These are phyloP conservation scores for Lecanicillium sp. DNA, from an alignment of 2,329 filamentous ascomycete genomes.

Conservation along the genomic window DNA sequence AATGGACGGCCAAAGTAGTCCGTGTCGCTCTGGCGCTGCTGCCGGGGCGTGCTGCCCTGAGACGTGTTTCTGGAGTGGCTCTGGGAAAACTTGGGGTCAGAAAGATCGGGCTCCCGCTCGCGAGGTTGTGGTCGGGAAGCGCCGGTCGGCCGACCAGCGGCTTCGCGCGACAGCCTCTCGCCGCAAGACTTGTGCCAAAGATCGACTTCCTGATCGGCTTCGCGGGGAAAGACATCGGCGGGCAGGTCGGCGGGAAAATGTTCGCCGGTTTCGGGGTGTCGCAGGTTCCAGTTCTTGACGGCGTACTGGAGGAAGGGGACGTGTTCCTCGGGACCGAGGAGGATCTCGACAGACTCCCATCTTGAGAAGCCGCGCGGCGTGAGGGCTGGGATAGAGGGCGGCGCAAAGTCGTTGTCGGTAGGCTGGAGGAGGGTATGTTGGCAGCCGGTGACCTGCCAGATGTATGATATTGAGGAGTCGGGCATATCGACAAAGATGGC, in stretches of 20 bases:
- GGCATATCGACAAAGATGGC: constrained; percentile 73
- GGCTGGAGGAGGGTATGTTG: constrained; percentile 77
- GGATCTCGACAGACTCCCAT: constrained; percentile 88
- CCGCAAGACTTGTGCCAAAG: constrained; percentile 79
- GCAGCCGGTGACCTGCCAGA: constrained; percentile 87
- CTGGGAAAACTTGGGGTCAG: constrained; percentile 34
- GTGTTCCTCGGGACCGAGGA: constrained; percentile 84
- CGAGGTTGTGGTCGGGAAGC: constrained; percentile 17
- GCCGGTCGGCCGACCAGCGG: constrained; percentile 31
- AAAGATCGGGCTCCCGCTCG: constrained; percentile 24
- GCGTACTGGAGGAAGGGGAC: constrained; percentile 76
- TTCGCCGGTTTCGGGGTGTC: constrained; percentile 66
- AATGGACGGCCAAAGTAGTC: constrained; percentile 30
- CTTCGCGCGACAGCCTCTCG: constrained; percentile 60
- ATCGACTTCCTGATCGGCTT: constrained; percentile 73
- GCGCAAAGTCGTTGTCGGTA: constrained; percentile 62
- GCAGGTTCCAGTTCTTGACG: constrained; percentile 69
- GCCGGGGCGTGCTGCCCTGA: constrained; percentile 19
- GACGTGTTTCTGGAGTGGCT: constrained; percentile 28
- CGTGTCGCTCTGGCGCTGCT: constrained; percentile 25
- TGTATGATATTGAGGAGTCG: constrained; percentile 73
- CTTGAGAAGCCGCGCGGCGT: constrained; percentile 80
- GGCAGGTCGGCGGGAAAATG: constrained; percentile 58
- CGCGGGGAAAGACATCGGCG: constrained; percentile 58
- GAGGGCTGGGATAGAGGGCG: constrained; percentile 75